Evolutionary conservation across 2,329 filamentous ascomycete genomes (phyloP), one percentile per base, ranked within the genome.

Genomic region (Pyricularia pennisetigena): DNA sequence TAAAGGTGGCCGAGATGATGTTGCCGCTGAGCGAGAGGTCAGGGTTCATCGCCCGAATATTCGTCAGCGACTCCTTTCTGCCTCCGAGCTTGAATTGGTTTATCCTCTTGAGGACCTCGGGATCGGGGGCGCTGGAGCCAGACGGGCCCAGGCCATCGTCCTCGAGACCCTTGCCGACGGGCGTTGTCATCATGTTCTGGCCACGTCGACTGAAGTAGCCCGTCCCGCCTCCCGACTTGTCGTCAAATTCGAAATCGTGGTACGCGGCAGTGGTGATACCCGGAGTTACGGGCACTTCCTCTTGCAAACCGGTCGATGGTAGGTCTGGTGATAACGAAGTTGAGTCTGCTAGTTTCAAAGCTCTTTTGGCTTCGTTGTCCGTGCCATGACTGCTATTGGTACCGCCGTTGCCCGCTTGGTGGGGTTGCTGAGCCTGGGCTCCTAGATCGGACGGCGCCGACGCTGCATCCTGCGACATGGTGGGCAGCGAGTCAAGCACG

Each of bases 1-100:
- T 88, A 72, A 89, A 89, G 23, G 86, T 88, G 24, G 84, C 86
- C 2, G 87, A 89, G 72, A 90, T 88, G 72, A 89, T 84, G 75
- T 86, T 88, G n/a, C 87, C 87, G 70, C 82, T 88, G 66, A 90
- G 79, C 32, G 80, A 79, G 63, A 89, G 76, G 69, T 86, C 82
- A 9, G 86, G 86, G 71, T 86, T 84, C 68, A 82, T 82, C 68
- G 82, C 80, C 72, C 82, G 81, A 70, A 87, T 82, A 67, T 88
- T 85, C 29, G 82, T 79, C 67, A 88, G 76, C 49, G 85, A 86
- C 72, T 86, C 81, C 68, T 79, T 79, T 64, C 74, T 72, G 65
- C 77, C 79, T 69, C 80, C 81, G 76, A 80, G 82, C 66, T 74
- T 73, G 67, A 76, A 74, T 69, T 79, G 73, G 72, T 80, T 83